Evolutionary conservation across 768 basidiomycete genomes (phyloP).

Genomic region (Hemileccinum rubropunctum): DNA sequence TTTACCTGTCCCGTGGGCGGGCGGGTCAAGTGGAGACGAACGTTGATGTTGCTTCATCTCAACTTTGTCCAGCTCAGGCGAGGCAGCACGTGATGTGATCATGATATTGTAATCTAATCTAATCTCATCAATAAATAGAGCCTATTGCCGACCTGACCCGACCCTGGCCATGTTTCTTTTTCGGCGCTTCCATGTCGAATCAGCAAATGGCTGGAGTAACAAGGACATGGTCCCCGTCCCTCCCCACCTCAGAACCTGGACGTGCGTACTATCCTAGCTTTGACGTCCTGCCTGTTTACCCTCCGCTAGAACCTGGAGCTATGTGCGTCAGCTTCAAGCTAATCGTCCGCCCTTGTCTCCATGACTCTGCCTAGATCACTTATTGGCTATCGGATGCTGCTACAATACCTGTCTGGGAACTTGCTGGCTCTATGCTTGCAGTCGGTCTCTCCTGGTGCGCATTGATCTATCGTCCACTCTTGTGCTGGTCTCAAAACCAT

Average conservation of each 20-base stretch:
- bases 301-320: slow-evolving; percentile 49
- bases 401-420: slow-evolving; percentile 22
- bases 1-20: neutral
- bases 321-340: slow-evolving; percentile 55
- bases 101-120: slow-evolving; percentile 12
- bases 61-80: too few species aligned
- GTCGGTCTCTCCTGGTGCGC: slow-evolving; percentile 68
- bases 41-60: too few species aligned
- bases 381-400: slow-evolving; percentile 30
- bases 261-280: slow-evolving; percentile 18
- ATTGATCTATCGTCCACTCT: neutral
- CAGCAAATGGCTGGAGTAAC: slow-evolving; percentile 61
- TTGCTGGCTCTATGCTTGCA: slow-evolving; percentile 75
- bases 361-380: slow-evolving; percentile 12
- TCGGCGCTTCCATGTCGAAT: slow-evolving; percentile 41
- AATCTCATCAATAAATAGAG: slow-evolving; percentile 4
- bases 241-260: slow-evolving; percentile 59
- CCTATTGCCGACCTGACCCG: neutral
- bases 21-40: slow-evolving; percentile 2
- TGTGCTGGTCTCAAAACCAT: neutral
- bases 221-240: slow-evolving; percentile 79
- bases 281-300: neutral
- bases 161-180: neutral
- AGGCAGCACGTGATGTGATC: slow-evolving; percentile 32
- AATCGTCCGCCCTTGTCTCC: slow-evolving; percentile 23